Percentiles rank a stretch among this genome's conserved stretches.
These are phyloP conservation scores for Acanthamoeba culbertsoni DNA, from an alignment of 208 protist species.

Conservation along the genomic window DNA sequence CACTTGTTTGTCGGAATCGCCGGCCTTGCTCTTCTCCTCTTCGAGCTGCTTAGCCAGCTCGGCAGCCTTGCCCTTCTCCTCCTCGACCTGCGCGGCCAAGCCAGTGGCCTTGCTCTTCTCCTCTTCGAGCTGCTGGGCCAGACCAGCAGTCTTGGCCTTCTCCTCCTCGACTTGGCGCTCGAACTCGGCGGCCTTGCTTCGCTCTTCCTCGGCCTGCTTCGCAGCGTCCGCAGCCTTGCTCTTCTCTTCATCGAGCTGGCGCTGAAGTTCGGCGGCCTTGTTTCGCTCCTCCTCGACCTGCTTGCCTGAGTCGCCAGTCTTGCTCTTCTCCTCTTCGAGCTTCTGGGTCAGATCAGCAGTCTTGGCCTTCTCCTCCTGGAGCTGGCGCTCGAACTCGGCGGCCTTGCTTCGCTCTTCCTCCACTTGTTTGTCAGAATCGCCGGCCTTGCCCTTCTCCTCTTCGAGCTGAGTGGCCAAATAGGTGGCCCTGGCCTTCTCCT, in stretches of 20 bases:
- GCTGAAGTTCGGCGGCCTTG: neutral
- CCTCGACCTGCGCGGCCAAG: neutral
- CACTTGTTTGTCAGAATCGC: neutral
- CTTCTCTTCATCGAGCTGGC: neutral
- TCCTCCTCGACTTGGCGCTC: neutral
- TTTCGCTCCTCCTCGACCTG: neutral
- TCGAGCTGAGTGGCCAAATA: neutral
- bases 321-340: neutral
- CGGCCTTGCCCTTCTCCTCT: neutral
- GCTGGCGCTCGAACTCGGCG: conserved; percentile 3
- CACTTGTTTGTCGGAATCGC: neutral
- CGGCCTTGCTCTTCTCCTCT: neutral
- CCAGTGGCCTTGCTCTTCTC: neutral
- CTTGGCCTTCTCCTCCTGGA: neutral
- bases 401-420: neutral
- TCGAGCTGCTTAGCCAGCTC: neutral
- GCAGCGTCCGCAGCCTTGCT: neutral
- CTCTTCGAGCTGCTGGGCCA: neutral
- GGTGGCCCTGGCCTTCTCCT: neutral
- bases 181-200: neutral
- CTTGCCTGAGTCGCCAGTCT: neutral
- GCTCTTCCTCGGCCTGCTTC: neutral
- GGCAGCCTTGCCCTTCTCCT: neutral
- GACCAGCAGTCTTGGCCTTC: neutral
- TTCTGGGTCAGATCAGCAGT: neutral